Base-by-base conservation (phyloP, 1,284 basidiomycete species). In the Sanguinoderma infundibulare region DNA sequence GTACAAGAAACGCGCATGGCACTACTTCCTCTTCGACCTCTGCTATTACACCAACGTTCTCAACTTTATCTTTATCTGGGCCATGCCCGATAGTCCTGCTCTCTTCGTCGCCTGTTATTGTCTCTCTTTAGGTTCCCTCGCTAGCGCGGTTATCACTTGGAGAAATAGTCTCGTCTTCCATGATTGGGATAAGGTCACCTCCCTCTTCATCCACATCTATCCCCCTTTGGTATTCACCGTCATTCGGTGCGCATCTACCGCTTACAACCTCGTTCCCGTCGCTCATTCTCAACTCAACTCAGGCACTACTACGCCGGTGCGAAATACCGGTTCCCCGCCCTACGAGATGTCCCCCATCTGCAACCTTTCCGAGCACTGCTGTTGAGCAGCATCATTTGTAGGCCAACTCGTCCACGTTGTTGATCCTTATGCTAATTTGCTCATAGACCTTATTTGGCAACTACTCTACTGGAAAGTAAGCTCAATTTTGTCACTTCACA, bases 141-240 rank as follows among this genome's bases (percentile, higher is more conserved):
- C 94, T 0, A 95, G 92, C 65, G 94, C 95, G 0, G 94, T 98
- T 49, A 94, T 97, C 67, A 98, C 96, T 3, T 98, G 96, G 96
- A 84, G 96, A 63, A 98, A 98, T 72, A 95, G 90, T 71, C 85
- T 96, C n/a, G 96, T 98, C 6, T 98, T 98, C 77, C 96, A 98
- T 73, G 95, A 96, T 69, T 84, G 87, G 59, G 96, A 98, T 74
- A 97, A 97, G 74, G 92, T 96, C 71, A 96, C 92, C 5, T 94
- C 92, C 12, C 76, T 97, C 20, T 97, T 95, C 78, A 86, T 97
- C 46, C 95, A 97, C 72, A 89, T 97, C 61, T 96, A 96, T 69
- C 86, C 92, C 0, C 92, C 95, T 0, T 84, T 95, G 63, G 87
- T 89, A 1, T 91, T 98, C 70, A 94, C 92, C 6, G 90, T 96